These are phyloP conservation scores for Cladosporium austrohemisphaericum DNA, from an alignment of 2,329 filamentous ascomycete species.

Conservation along the genomic window DNA sequence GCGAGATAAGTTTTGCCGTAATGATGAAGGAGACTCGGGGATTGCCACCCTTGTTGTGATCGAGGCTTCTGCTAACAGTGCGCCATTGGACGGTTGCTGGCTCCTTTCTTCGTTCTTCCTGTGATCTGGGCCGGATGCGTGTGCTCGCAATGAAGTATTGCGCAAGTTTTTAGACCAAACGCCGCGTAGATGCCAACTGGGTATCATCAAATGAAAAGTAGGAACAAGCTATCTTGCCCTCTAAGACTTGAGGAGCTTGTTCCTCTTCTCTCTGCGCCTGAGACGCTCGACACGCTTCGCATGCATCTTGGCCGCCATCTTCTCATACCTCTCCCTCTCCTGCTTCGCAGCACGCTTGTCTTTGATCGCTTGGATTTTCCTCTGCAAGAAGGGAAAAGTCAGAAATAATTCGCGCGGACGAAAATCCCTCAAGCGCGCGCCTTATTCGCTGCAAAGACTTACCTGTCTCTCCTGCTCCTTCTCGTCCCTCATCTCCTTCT, in stretches of 20 bases:
- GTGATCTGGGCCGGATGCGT: too few species aligned
- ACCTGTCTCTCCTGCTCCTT: constrained; percentile 87
- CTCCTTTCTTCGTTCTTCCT: too few species aligned
- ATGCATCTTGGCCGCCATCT: constrained; percentile 98
- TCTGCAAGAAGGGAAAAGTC: constrained; percentile 46
- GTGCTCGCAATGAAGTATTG: too few species aligned
- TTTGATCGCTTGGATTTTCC: constrained; percentile 72
- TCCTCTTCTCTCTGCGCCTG: constrained; percentile 95
- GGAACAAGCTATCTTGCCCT: constrained; percentile 2
- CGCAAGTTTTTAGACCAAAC: too few species aligned
- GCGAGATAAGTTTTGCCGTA: too few species aligned
- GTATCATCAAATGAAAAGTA: not conserved
- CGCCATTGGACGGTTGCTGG: too few species aligned
- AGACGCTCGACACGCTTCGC: constrained; percentile 87
- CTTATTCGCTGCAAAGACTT: constrained; percentile 26
- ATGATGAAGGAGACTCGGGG: too few species aligned
- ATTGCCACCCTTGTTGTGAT: too few species aligned
- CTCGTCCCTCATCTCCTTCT: constrained; percentile 93
- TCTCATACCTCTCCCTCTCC: constrained; percentile 87
- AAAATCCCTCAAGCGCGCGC: not conserved
- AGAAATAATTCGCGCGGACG: constrained; percentile 4
- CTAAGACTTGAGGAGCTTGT: constrained; percentile 63
- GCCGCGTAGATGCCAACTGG: constrained; percentile 1
- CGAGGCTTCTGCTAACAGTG: too few species aligned
- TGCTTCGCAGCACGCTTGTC: constrained; percentile 85